Evolutionary conservation across 2,329 filamentous ascomycete species (phyloP).

Genomic region (Nemania sp.): DNA sequence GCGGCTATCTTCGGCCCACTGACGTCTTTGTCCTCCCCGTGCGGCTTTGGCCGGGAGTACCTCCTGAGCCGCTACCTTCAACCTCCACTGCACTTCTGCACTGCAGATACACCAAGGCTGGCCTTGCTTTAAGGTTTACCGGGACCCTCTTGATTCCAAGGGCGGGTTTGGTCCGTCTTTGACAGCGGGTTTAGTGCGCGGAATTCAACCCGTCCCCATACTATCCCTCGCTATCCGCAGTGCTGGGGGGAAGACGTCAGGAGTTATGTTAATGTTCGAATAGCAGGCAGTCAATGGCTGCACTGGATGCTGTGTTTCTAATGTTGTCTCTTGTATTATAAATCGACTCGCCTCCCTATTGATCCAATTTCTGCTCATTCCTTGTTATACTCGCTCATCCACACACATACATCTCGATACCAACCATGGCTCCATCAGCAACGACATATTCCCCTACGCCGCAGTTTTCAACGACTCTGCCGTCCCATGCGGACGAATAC

Average conservation of each 20-base stretch:
- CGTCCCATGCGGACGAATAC: slow-evolving; percentile 55
- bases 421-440: slow-evolving; percentile 64
- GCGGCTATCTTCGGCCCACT: slow-evolving; percentile 38
- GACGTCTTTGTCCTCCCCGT: slow-evolving; percentile 28
- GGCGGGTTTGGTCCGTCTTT: slow-evolving; percentile 15
- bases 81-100: background rate
- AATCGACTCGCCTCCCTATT: background rate
- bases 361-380: background rate
- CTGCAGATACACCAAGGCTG: background rate
- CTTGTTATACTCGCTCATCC: background rate
- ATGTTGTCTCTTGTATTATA: slow-evolving; percentile 4
- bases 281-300: slow-evolving; percentile 8
- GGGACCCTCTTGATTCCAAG: background rate
- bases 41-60: slow-evolving; percentile 22
- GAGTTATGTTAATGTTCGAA: slow-evolving; percentile 8
- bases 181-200: slow-evolving; percentile 15
- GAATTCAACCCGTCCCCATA: slow-evolving; percentile 28
- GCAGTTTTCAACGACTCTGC: slow-evolving; percentile 48
- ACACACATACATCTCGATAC: background rate
- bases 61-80: slow-evolving; percentile 6
- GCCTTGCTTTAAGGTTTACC: slow-evolving; percentile 5
- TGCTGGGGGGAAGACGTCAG: slow-evolving; percentile 43
- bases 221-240: slow-evolving; percentile 35
- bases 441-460: slow-evolving; percentile 54
- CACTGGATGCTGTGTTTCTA: background rate